phyloP scores from a whole-genome alignment of 1,139 yeast species.

The Suhomyces bribrorum region DNA sequence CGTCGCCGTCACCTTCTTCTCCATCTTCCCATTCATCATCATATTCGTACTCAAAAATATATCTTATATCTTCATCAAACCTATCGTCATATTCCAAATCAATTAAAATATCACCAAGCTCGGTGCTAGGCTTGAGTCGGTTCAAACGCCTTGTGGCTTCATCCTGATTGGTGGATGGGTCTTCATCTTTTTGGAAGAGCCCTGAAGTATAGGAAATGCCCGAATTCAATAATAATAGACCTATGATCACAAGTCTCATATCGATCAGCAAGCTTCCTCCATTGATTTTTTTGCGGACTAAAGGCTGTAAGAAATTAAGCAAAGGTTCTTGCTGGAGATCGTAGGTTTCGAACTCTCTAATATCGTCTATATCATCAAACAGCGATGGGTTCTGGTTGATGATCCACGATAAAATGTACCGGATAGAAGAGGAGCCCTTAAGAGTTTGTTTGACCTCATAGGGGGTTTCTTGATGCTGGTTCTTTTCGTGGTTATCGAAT shows the following conservation, averaged over 20 bases:
- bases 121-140: slow-evolving; percentile 31
- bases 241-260: slow-evolving; percentile 42
- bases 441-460: slow-evolving; percentile 51
- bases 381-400: slow-evolving; percentile 49
- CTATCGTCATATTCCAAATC: slow-evolving; percentile 66
- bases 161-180: slow-evolving; percentile 17
- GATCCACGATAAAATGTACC: slow-evolving; percentile 61
- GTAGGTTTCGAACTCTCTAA: slow-evolving; percentile 33
- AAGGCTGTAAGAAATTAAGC: slow-evolving; percentile 59
- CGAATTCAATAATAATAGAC: slow-evolving; percentile 28
- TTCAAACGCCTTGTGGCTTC: slow-evolving; percentile 22
- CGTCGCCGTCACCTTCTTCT: slow-evolving; percentile 16
- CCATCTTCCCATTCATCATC: slow-evolving; percentile 35
- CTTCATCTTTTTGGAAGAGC: slow-evolving; percentile 8
- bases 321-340: slow-evolving; percentile 59
- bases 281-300: slow-evolving; percentile 54
- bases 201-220: slow-evolving; percentile 26
- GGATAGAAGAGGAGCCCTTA: slow-evolving; percentile 62
- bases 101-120: slow-evolving; percentile 53
- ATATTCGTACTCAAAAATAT: slow-evolving; percentile 66
- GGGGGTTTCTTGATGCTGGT: slow-evolving; percentile 45
- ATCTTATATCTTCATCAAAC: slow-evolving; percentile 71
- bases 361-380: slow-evolving; percentile 17
- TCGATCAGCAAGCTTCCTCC: slow-evolving; percentile 61
- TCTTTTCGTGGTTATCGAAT: slow-evolving; percentile 36